phyloP scores from a whole-genome alignment of 495 filamentous ascomycete species.

The Trichoderma parareesei region DNA sequence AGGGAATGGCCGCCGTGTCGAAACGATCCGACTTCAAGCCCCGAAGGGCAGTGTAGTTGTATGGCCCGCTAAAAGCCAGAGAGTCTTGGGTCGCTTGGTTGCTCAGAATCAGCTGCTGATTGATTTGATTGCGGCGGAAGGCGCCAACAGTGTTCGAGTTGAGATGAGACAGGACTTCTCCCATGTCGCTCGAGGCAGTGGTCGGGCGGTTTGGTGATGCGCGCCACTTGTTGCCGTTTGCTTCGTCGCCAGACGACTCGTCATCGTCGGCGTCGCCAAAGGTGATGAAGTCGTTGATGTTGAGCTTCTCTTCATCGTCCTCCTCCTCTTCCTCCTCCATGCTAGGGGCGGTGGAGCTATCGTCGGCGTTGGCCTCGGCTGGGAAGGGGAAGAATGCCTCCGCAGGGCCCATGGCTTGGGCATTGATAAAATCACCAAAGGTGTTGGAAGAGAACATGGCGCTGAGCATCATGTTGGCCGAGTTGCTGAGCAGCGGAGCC shows the following conservation, averaged over 20 bases:
- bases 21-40: conserved; percentile 50
- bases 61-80: conserved; percentile 45
- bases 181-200: conserved; percentile 42
- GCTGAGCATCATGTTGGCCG: conserved; percentile 70
- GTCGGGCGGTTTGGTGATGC: conserved; percentile 44
- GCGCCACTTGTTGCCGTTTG: conserved; percentile 37
- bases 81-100: conserved; percentile 46
- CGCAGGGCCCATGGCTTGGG: conserved; percentile 58
- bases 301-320: conserved; percentile 10
- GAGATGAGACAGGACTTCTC: conserved; percentile 20
- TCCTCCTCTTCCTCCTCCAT: conserved; percentile 16
- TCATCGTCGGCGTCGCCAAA: conserved; percentile 17
- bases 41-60: conserved; percentile 38
- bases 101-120: conserved; percentile 59
- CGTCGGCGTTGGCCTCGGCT: conserved; percentile 48
- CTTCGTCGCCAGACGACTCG: conserved; percentile 48
- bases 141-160: conserved; percentile 61
- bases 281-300: conserved; percentile 15
- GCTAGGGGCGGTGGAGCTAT: conserved; percentile 17
- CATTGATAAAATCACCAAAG: conserved; percentile 51
- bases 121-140: conserved; percentile 70
- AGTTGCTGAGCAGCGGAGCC: conserved; percentile 56
- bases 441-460: conserved; percentile 47
- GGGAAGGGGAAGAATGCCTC: conserved; percentile 69
- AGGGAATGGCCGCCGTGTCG: conserved; percentile 45